Evolutionary conservation across 257 asterid genomes (phyloP).

Genomic region (Apocynum venetum): DNA sequence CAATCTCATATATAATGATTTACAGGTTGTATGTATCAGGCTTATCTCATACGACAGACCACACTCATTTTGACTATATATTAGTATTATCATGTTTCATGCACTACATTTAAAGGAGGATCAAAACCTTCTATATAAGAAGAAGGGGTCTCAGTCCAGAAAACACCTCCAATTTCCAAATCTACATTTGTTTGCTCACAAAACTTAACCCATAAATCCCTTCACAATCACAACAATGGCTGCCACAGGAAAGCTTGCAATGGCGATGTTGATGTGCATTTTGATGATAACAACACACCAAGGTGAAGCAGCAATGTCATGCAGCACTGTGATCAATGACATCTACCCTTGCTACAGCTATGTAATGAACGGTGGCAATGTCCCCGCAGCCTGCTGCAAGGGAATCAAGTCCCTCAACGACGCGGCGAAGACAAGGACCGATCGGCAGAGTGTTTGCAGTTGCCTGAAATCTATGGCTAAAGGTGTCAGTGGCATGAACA

Average conservation of each 20-base stretch:
- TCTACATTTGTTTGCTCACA: not conserved
- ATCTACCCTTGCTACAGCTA: slow-evolving; percentile 7
- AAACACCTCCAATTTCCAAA: not conserved
- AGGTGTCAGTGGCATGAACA: not conserved
- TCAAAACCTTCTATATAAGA: not conserved
- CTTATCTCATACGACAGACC: no score
- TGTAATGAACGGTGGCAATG: slow-evolving; percentile 7
- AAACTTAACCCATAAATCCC: no score
- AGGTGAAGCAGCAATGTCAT: slow-evolving; percentile 5
- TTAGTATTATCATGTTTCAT: not conserved
- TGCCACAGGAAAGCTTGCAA: not conserved
- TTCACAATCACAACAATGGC: not conserved
- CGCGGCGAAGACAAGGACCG: slow-evolving; percentile 1
- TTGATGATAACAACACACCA: not conserved
- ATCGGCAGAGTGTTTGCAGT: slow-evolving; percentile 1
- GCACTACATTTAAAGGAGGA: not conserved
- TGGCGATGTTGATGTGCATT: not conserved
- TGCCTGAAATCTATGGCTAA: slow-evolving; percentile 7
- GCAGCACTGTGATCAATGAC: not conserved
- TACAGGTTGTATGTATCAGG: no score
- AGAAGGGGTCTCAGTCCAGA: not conserved
- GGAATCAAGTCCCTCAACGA: not conserved
- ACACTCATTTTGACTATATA: not conserved
- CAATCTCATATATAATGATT: no score
- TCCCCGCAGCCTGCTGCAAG: slow-evolving; percentile 3